Percentiles rank a stretch among this genome's conserved stretches.
phyloP scores from a whole-genome alignment of 2,329 filamentous ascomycete genomes.

The Cercospora zeae-maydis region DNA sequence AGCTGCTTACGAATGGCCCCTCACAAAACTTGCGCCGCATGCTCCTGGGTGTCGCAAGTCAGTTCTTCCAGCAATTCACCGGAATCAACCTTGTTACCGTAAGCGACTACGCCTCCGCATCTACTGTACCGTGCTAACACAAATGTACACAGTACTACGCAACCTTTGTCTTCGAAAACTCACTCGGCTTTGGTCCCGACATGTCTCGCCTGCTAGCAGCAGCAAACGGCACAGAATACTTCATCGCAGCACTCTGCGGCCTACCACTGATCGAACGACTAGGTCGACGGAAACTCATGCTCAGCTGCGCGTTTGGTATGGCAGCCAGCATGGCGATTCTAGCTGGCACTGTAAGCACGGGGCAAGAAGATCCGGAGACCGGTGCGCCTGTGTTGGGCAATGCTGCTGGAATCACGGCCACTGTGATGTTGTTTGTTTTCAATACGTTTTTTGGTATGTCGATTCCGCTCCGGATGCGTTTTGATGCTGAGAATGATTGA shows the following conservation, averaged over 20 bases:
- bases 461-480: not conserved
- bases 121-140: too few relatives aligned
- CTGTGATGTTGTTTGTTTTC: slow-evolving; percentile 31
- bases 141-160: slow-evolving; percentile 34
- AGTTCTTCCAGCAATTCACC: slow-evolving; percentile 43
- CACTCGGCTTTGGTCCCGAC: slow-evolving; percentile 47
- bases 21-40: slow-evolving; percentile 18
- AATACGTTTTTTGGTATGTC: slow-evolving; percentile 22
- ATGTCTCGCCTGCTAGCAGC: slow-evolving; percentile 25
- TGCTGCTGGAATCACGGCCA: slow-evolving; percentile 26
- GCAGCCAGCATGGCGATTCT: slow-evolving; percentile 27
- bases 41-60: slow-evolving; percentile 43
- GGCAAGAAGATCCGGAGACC: not conserved
- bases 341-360: slow-evolving; percentile 15
- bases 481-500: not conserved
- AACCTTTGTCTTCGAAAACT: slow-evolving; percentile 50
- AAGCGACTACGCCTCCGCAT: not conserved
- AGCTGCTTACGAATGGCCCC: slow-evolving; percentile 16
- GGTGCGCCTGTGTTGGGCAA: not conserved
- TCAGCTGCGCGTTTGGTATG: slow-evolving; percentile 29
- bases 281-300: slow-evolving; percentile 44
- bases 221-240: slow-evolving; percentile 27
- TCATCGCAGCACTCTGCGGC: slow-evolving; percentile 35
- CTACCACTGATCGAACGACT: slow-evolving; percentile 65
- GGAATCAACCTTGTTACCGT: slow-evolving; percentile 26